A percentile compares a stretch with the other conserved stretches of the same genome.
Conservation (phyloP, 2,329 filamentous ascomycete genomes). For the Monosporascus sp. region DNA sequence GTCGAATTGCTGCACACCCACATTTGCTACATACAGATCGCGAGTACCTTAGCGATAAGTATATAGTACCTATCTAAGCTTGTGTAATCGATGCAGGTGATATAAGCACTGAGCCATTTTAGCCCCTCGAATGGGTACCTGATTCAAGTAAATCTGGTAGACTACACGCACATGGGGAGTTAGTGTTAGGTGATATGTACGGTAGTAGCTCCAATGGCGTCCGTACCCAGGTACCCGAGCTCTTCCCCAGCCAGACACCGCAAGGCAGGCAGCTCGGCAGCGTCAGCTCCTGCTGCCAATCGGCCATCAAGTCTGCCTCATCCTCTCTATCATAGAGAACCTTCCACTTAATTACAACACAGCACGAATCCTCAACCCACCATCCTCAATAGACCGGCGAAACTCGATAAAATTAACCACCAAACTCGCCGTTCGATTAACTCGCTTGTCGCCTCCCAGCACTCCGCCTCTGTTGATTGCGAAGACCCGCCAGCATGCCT, state of each 20-base stretch:
- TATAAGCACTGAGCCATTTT: too few relatives aligned
- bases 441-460: too few relatives aligned
- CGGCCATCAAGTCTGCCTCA: too few relatives aligned
- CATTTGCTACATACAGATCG: not conserved
- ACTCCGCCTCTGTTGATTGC: not conserved
- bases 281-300: not conserved
- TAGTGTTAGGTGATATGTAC: not conserved
- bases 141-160: not conserved
- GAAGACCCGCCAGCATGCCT: conserved; percentile 60
- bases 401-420: too few relatives aligned
- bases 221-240: not conserved
- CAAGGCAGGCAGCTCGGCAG: not conserved
- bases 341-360: too few relatives aligned
- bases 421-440: too few relatives aligned
- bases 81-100: too few relatives aligned
- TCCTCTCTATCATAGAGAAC: too few relatives aligned
- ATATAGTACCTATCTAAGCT: not conserved
- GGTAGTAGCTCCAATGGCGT: not conserved
- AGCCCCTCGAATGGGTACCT: too few relatives aligned
- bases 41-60: not conserved
- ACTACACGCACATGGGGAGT: not conserved
- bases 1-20: not conserved
- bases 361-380: too few relatives aligned
- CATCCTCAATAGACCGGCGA: too few relatives aligned
- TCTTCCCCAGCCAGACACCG: not conserved